Percentiles rank a stretch among this genome's conserved stretches.
These are phyloP conservation scores for Davidsoniella eucalypti DNA, from an alignment of 2,329 filamentous ascomycete genomes.

Conservation along the genomic window DNA sequence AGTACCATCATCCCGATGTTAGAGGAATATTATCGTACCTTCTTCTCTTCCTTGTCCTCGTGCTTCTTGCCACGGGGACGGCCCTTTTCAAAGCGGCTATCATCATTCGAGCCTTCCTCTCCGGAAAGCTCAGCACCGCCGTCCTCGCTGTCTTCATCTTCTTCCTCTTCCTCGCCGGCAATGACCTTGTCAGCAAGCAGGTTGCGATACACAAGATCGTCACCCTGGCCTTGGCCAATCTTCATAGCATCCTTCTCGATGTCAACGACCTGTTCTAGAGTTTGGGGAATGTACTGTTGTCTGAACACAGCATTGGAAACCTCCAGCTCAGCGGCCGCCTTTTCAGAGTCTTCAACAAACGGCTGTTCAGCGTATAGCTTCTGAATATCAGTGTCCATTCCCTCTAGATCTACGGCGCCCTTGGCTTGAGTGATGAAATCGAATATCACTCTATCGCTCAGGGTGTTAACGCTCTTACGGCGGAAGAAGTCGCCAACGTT, in stretches of 20 bases:
- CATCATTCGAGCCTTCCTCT: conserved; percentile 24
- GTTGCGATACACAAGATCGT: conserved; percentile 69
- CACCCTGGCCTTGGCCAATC: conserved; percentile 55
- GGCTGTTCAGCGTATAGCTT: conserved; percentile 45
- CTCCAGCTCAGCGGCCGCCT: conserved; percentile 41
- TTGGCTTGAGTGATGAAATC: conserved; percentile 57
- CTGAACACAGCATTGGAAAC: conserved; percentile 86
- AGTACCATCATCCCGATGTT: not conserved
- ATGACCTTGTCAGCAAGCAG: conserved; percentile 58
- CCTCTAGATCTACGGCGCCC: conserved; percentile 43
- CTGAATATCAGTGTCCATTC: conserved; percentile 45
- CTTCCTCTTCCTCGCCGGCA: conserved; percentile 21
- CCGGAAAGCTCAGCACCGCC: conserved; percentile 25
- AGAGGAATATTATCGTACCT: conserved; percentile 28
- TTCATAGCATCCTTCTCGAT: conserved; percentile 78
- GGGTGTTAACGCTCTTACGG: conserved; percentile 63
- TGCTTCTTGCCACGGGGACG: conserved; percentile 67
- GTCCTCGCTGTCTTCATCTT: conserved; percentile 22
- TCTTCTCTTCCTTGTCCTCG: conserved; percentile 82
- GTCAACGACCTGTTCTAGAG: conserved; percentile 88
- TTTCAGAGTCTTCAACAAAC: conserved; percentile 32
- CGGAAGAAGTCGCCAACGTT: conserved; percentile 90
- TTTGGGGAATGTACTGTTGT: conserved; percentile 93
- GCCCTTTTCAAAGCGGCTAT: conserved; percentile 43
- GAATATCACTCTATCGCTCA: conserved; percentile 68